Evolutionary conservation across 2,329 filamentous ascomycete species (phyloP).

Genomic region (Leptographium galeiforme): DNA sequence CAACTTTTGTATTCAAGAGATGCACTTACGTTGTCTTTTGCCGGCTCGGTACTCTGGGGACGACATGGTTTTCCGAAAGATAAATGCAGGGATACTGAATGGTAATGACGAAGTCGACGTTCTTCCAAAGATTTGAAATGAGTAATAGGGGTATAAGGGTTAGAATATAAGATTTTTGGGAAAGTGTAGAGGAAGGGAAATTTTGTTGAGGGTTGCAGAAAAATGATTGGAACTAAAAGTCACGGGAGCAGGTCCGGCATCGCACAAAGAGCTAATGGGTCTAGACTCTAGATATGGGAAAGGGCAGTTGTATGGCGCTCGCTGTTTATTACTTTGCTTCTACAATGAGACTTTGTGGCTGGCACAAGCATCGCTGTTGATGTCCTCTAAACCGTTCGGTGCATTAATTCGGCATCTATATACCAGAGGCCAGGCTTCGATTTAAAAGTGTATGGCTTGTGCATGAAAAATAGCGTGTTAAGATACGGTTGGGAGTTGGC

Average conservation of each 20-base stretch:
- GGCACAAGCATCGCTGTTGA: slow-evolving; percentile 2
- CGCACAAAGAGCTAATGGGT: too few relatives aligned
- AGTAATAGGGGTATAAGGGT: not conserved
- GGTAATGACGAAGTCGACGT: not conserved
- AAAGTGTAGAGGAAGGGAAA: too few relatives aligned
- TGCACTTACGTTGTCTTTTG: slow-evolving; percentile 11
- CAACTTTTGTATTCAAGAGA: too few relatives aligned
- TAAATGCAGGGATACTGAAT: too few relatives aligned
- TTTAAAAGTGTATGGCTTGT: too few relatives aligned
- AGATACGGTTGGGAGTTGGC: too few relatives aligned
- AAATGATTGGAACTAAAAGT: too few relatives aligned
- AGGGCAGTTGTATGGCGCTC: not conserved
- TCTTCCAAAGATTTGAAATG: not conserved
- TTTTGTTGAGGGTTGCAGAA: too few relatives aligned
- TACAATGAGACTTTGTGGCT: not conserved
- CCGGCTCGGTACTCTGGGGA: slow-evolving; percentile 17
- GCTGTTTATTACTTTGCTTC: not conserved
- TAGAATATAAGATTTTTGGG: not conserved
- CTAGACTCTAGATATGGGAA: not conserved
- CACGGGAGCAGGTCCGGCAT: too few relatives aligned
- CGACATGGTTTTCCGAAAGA: slow-evolving; percentile 11
- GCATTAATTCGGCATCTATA: not conserved
- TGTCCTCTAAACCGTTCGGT: slow-evolving; percentile 6
- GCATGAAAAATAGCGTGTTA: too few relatives aligned
- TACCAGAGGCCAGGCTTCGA: too few relatives aligned